phyloP scores from a whole-genome alignment of 495 filamentous ascomycete genomes.

The Xylaria sp. region DNA sequence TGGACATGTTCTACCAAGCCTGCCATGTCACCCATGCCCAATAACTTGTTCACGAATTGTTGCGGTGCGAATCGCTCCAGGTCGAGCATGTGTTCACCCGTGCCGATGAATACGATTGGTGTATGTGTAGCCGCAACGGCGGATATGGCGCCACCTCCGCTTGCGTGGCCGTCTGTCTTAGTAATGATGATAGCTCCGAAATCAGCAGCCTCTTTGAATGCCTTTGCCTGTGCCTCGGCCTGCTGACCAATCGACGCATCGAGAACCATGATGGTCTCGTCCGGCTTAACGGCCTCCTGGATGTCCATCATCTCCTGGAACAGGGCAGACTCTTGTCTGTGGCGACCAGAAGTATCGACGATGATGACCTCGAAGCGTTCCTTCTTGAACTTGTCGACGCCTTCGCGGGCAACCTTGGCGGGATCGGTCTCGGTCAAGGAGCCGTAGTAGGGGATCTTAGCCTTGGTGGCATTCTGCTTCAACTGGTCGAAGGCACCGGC shows the following conservation, averaged over 20 bases:
- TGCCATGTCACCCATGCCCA: conserved; percentile 97
- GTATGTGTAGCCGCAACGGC: conserved; percentile 96
- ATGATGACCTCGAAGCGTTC: conserved; percentile 98
- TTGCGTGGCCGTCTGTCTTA: conserved; percentile 95
- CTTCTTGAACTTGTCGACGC: conserved; percentile 99
- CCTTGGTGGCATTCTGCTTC: conserved; percentile 98
- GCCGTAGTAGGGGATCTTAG: conserved; percentile 98
- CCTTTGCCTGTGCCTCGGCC: conserved; percentile 90
- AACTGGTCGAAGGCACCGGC: conserved; percentile 98
- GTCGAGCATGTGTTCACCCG: conserved; percentile 95
- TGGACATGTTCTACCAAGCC: conserved; percentile 97
- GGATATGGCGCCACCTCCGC: conserved; percentile 96
- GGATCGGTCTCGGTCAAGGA: conserved; percentile 95
- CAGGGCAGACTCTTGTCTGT: conserved; percentile 91
- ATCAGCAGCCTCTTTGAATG: conserved; percentile 97
- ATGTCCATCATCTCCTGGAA: conserved; percentile 99
- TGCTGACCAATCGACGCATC: conserved; percentile 96
- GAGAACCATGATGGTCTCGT: conserved; percentile 98
- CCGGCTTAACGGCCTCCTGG: conserved; percentile 85
- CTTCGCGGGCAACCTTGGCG: conserved; percentile 87
- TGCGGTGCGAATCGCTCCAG: conserved; percentile 91
- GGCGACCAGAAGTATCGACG: conserved; percentile 93
- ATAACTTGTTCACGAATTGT: conserved; percentile 86
- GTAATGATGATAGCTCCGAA: conserved; percentile 99
- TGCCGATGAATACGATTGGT: conserved; percentile 97